Evolutionary conservation across 2,329 filamentous ascomycete species (phyloP), one percentile per base, ranked within the genome.

Genomic region (Aspergillus hortae): DNA sequence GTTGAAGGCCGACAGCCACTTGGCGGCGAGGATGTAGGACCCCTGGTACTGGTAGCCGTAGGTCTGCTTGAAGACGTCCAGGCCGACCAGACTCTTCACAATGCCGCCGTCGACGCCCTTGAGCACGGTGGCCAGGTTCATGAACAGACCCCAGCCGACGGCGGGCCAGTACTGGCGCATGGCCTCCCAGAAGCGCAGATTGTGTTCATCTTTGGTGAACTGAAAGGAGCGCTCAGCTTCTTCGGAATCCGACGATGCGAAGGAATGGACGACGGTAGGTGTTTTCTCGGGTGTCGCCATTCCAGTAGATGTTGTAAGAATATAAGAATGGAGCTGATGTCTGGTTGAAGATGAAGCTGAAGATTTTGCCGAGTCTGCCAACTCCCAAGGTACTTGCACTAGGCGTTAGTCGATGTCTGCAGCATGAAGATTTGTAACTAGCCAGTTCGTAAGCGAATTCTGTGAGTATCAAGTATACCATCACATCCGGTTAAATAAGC

Each of bases 31-130:
- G 9, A 65, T 58, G 45, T 63, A 63, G 4, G 48, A 43, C 15
- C 62, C 63, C 15, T 63, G 43, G 25, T 56, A 49, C n/a, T 60
- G 33, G 49, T 65, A 66, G n/a, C 64, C 64, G 41, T 63, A 66
- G 3, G 53, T 63, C 33, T 59, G 46, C 21, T 66, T 64, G 47
- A 66, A 66, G 43, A 59, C 54, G 10, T 59, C 55, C 11, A 66
- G 60, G 4, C 63, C 64, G 27, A 66, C 63, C 2, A 66, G 52
- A 10, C 60, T 58, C 41, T 61, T 57, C 7, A 66, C 57, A 7
- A 66, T 49, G 14, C 56, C 61, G 21, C 61, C 62, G 35, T 66
- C 63, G 9, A 61, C 58, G 2, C 61, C 61, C 45, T 62, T 61
- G 2, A 63, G 50, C 3, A 62, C 49, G 10, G 56, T 60, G 5